Conservation (phyloP, 148 eudicot species). For the Polygonum maritimum region DNA sequence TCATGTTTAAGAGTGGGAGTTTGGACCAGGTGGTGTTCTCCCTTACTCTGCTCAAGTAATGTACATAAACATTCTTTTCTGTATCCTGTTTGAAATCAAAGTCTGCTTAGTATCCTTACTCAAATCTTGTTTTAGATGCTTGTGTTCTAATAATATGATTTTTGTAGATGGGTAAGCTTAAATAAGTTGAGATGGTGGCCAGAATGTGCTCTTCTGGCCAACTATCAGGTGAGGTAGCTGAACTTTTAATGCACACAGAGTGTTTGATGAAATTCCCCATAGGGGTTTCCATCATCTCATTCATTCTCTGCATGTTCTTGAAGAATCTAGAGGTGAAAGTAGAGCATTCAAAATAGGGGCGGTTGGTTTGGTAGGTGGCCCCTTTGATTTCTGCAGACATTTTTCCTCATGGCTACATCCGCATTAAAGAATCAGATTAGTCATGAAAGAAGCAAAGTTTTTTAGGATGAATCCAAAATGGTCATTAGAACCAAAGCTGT, state of each 20-base stretch:
- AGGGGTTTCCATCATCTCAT: not conserved
- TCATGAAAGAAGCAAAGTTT: not conserved
- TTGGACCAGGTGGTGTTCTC: not conserved
- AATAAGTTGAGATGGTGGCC: not conserved
- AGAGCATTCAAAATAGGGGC: not conserved
- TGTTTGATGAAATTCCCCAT: not conserved
- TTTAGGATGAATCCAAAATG: not conserved
- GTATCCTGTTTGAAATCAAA: conserved; percentile 3
- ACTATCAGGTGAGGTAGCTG: not conserved
- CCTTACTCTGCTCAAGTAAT: conserved; percentile 1
- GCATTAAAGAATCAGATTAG: not conserved
- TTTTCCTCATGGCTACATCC: not conserved
- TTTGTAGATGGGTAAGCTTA: not conserved
- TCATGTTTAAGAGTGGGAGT: conserved; percentile 3
- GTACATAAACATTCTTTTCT: conserved; percentile 7
- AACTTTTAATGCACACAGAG: not conserved
- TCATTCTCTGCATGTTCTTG: not conserved
- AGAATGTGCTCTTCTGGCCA: too few species aligned
- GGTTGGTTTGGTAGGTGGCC: conserved; percentile 6
- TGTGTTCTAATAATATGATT: not conserved
- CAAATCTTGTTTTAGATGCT: not conserved
- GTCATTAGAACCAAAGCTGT: not conserved
- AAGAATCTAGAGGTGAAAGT: not conserved
- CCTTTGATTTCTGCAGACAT: not conserved
- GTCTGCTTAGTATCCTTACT: not conserved